Conservation (phyloP, 768 basidiomycete genomes). For the Tricholoma saponaceum region DNA sequence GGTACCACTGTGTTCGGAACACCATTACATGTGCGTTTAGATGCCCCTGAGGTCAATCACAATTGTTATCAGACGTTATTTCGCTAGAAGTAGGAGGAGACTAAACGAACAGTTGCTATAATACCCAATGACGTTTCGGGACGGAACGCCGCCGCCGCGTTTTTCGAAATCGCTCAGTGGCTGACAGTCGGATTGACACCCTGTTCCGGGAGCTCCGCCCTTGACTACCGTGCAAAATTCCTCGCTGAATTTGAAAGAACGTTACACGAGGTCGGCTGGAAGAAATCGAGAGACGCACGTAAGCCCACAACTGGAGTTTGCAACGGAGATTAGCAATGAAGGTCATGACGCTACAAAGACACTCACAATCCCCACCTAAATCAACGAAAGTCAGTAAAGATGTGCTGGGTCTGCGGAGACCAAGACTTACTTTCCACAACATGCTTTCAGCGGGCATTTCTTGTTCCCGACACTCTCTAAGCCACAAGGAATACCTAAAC, state of each 20-base stretch:
- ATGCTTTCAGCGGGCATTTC: constrained; percentile 9
- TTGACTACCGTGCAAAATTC: background rate
- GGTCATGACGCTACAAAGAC: background rate
- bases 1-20: background rate
- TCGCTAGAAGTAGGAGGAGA: background rate
- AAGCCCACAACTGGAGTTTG: background rate
- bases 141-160: background rate
- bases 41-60: background rate
- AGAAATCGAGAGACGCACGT: background rate
- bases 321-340: background rate
- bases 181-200: background rate
- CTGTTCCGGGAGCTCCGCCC: background rate
- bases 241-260: background rate
- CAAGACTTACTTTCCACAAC: constrained; percentile 10
- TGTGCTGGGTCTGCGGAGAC: background rate
- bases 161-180: constrained; percentile 1
- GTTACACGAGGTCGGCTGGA: background rate
- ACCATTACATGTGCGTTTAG: background rate
- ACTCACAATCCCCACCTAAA: background rate
- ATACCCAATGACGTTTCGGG: constrained; percentile 4
- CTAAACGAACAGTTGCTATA: constrained; percentile 5
- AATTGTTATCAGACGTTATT: background rate
- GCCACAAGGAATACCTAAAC: constrained; percentile 9
- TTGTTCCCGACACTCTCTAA: constrained; percentile 13
- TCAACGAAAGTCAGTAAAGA: background rate